Evolutionary conservation across 176 grass and related monocot genomes (phyloP), one percentile per base, ranked within the genome.

Genomic region (Ensete ventricosum): DNA sequence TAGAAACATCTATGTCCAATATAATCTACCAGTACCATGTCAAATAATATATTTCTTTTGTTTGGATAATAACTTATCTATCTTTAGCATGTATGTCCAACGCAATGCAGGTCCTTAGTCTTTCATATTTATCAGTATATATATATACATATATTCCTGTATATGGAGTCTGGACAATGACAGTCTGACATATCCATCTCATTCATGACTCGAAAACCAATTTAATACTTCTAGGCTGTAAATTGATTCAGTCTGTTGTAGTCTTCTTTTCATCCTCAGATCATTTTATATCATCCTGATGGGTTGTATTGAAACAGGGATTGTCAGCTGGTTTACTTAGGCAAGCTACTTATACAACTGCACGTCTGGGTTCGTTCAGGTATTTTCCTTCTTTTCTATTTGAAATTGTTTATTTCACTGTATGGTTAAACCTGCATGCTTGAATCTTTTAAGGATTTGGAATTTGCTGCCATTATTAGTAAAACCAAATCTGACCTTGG

Each of bases 341-440:
- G 87, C 93, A 96, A 78, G 93, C 89, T 8, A 96, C 89, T 0
- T 96, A 96, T 62, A 96, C 93, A 16, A 96, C 93, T 67, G 93
- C 89, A 69, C 89, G 93, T 73, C 79, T 96, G 73, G 93, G 93
- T 77, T 88, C 93, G 24, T 96, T 96, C 85, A 96, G 93, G 93
- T 96, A 67, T 73, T 76, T 78, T 73, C 78, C 34, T 4, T 11
- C 64, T 53, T 29, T 48, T 10, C 63, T 64, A n/a, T 4, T 21
- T 69, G 9, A 54, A 74, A 55, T 81, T 13, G 20, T 24, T 20
- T 73, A 51, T 54, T 73, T 53, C 19, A 73, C 14, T 73, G 2
- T 20, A 73, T 73, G 8, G 12, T 55, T 9, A 23, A 54, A 23
- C 1, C 9, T 55, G 3, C 11, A 73, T 11, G 14, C 9, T 26